phyloP scores from a whole-genome alignment of 495 filamentous ascomycete species.

The Penicillium malachiteum region DNA sequence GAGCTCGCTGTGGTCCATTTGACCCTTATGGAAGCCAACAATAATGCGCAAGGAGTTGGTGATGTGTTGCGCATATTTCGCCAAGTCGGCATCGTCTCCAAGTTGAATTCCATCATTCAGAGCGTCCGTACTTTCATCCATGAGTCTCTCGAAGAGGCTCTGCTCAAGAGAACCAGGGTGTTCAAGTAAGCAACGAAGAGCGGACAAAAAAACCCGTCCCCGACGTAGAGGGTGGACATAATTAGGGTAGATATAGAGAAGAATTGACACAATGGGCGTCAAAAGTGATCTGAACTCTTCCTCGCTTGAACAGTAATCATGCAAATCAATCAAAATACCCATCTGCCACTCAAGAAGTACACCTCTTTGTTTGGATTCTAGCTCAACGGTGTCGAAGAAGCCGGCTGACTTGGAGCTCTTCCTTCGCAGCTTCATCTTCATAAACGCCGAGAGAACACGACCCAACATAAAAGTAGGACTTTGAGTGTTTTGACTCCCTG shows the following conservation, averaged over 20 bases:
- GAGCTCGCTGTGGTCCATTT: constrained; percentile 48
- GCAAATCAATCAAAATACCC: constrained; percentile 34
- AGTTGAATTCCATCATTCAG: constrained; percentile 30
- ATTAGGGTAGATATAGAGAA: constrained; percentile 43
- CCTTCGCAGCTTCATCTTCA: constrained; percentile 42
- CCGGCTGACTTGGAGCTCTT: constrained; percentile 22
- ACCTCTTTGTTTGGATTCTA: constrained; percentile 38
- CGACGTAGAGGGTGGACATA: constrained; percentile 45
- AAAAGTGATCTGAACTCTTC: constrained; percentile 34
- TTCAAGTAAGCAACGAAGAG: constrained; percentile 41
- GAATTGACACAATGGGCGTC: constrained; percentile 28
- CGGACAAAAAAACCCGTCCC: constrained; percentile 42
- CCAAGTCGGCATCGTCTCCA: constrained; percentile 55
- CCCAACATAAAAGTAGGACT: constrained; percentile 44
- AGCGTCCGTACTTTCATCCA: constrained; percentile 37
- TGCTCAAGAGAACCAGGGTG: constrained; percentile 33
- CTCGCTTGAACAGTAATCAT: constrained; percentile 25
- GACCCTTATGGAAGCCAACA: constrained; percentile 52
- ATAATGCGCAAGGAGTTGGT: constrained; percentile 53
- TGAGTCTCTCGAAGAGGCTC: constrained; percentile 25
- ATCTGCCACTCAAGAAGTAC: constrained; percentile 60
- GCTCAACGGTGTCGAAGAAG: constrained; percentile 44
- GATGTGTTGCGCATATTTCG: constrained; percentile 55
- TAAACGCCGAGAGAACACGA: constrained; percentile 45
- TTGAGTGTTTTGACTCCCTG: constrained; percentile 33